These are phyloP conservation scores for Lophiotrema nucula DNA, from an alignment of 495 filamentous ascomycete genomes.

Conservation along the genomic window DNA sequence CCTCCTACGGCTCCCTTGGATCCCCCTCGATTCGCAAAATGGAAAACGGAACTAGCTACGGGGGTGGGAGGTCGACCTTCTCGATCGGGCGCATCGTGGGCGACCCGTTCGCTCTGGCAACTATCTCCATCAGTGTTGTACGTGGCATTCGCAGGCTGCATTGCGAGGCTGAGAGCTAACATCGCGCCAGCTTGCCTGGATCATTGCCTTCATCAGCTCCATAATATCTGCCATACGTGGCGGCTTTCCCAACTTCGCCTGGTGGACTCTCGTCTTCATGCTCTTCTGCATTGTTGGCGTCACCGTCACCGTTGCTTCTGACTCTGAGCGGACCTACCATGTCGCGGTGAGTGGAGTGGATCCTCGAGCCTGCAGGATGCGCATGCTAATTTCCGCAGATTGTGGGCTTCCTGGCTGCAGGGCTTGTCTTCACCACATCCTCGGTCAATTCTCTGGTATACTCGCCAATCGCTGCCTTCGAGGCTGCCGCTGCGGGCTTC, in stretches of 20 bases:
- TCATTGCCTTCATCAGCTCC: constrained; percentile 84
- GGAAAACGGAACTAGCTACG: constrained; percentile 61
- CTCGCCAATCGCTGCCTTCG: constrained; percentile 61
- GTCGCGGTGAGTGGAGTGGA: constrained; percentile 65
- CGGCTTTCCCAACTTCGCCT: constrained; percentile 77
- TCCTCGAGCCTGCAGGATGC: not conserved
- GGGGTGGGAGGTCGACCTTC: constrained; percentile 57
- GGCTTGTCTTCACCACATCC: constrained; percentile 78
- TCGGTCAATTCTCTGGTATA: constrained; percentile 83
- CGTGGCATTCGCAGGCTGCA: constrained; percentile 39
- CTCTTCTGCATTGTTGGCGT: constrained; percentile 78
- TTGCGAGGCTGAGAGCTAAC: constrained; percentile 16
- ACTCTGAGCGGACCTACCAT: constrained; percentile 80
- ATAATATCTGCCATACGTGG: constrained; percentile 66
- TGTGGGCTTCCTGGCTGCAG: constrained; percentile 80
- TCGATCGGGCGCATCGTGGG: constrained; percentile 86
- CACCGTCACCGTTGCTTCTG: constrained; percentile 74
- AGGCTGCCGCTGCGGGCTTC: constrained; percentile 88
- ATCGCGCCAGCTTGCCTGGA: constrained; percentile 77
- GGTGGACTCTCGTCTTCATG: constrained; percentile 87
- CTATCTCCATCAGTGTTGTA: constrained; percentile 87
- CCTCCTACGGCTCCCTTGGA: constrained; percentile 67
- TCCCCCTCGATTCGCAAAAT: constrained; percentile 82
- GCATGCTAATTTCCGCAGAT: constrained; percentile 52
- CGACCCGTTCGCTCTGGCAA: constrained; percentile 94